phyloP scores from a whole-genome alignment of 371 early-diverging fungal species.

The Funneliformis caledonium region DNA sequence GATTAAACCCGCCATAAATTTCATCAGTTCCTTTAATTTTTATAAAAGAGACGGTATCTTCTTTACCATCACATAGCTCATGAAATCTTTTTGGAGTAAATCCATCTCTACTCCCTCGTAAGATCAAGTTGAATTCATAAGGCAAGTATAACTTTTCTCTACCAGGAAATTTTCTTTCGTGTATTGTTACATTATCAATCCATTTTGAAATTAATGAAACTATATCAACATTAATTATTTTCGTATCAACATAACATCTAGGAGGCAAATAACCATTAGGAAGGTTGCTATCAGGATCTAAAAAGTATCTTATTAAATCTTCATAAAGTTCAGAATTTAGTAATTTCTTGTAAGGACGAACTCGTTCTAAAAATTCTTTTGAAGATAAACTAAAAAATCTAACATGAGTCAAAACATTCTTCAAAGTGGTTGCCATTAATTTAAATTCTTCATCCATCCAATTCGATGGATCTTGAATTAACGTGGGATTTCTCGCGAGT shows the following conservation, averaged over 20 bases:
- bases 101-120: constrained; percentile 29
- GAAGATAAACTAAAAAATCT: constrained; percentile 25
- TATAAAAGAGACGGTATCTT: neutral
- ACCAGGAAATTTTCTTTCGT: neutral
- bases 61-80: constrained; percentile 12
- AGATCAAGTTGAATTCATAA: constrained; percentile 25
- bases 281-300: neutral
- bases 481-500: neutral
- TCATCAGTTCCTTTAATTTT: constrained; percentile 6
- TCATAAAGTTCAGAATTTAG: constrained; percentile 1
- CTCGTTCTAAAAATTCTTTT: constrained; percentile 14
- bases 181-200: neutral
- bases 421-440: neutral
- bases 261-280: neutral
- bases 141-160: neutral
- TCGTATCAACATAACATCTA: neutral
- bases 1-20: constrained; percentile 33
- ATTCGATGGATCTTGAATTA: neutral
- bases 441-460: constrained; percentile 25
- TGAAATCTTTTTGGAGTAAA: constrained; percentile 22
- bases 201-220: neutral
- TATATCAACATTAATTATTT: neutral
- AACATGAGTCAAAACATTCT: constrained; percentile 12
- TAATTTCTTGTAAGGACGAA: constrained; percentile 15
- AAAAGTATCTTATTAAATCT: constrained; percentile 4